phyloP scores from a whole-genome alignment of 106 monocot species.

The Iris macrosiphon region DNA sequence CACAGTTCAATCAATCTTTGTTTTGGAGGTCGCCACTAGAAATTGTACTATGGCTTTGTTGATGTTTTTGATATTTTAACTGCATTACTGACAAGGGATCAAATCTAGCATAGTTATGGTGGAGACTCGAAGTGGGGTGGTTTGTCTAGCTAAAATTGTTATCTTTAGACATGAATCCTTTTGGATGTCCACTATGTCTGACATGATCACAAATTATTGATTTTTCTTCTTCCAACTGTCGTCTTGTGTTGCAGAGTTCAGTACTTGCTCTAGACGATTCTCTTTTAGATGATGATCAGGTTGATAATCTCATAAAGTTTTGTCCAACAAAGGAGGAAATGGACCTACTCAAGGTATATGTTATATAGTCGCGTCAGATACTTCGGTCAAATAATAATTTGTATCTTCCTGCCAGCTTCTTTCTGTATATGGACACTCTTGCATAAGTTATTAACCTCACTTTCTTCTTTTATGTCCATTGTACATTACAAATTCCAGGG shows the following conservation, averaged over 20 bases:
- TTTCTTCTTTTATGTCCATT: conserved; percentile 2
- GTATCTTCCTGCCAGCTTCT: neutral
- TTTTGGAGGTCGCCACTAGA: too few species aligned
- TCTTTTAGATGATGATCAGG: conserved; percentile 81
- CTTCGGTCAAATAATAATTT: neutral
- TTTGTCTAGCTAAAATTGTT: neutral
- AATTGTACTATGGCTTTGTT: too few species aligned
- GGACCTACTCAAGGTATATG: conserved; percentile 72
- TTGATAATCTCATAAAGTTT: conserved; percentile 95
- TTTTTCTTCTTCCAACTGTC: neutral
- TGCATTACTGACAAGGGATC: too few species aligned
- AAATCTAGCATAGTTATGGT: too few species aligned
- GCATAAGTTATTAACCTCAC: too few species aligned
- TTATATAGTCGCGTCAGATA: neutral
- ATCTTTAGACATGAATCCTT: neutral
- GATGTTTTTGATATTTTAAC: too few species aligned
- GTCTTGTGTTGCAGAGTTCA: conserved; percentile 44
- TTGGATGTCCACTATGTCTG: too few species aligned
- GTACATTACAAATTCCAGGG: conserved; percentile 30
- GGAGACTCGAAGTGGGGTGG: too few species aligned
- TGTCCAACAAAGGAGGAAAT: conserved; percentile 95
- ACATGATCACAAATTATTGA: neutral
- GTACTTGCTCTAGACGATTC: conserved; percentile 88
- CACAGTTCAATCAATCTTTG: too few species aligned
- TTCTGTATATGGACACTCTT: too few species aligned